Evolutionary conservation across 345 rosid genomes (phyloP), one percentile per base, ranked within the genome.

Genomic region (Gossypium thurberi): DNA sequence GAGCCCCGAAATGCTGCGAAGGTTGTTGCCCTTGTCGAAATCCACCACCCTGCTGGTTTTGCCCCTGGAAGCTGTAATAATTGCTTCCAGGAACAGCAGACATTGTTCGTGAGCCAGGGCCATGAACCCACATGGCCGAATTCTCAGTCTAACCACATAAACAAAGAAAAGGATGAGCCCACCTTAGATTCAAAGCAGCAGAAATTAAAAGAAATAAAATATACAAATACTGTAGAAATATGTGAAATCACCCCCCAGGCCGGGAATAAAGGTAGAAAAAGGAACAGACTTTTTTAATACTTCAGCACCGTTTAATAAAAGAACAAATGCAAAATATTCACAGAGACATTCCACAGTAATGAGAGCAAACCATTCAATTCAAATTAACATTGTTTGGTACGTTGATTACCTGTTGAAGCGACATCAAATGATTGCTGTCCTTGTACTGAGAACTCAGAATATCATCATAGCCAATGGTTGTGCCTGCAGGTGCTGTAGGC

Each of bases 1-100:
- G 89, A 10, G 85, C 79, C 18, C 97, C 91, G 10, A 86, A 89
- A 69, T 93, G 96, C 83, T 95, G 98, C 13, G 93, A 87, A 3
- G 93, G 86, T 70, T 90, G 97, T 77, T 93, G 98, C 42, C 85
- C 97, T 84, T 95, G 97, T 9, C 98, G 88, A 75, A 82, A 89
- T 43, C 83, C 92, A 33, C 77, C 87, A 33, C 90, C 89, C 74
- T 90, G 97, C 81, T 91, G 98, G 74, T 85, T 88, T 77, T 95
- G 98, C 65, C 91, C 96, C 85, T 90, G 96, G 80, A 87, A 91
- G 88, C 87, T 84, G 88, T 88, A 89, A 82, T 92, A 92, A 44
- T 89, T 82, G 84, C 77, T 94, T 17, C 82, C 85, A 1, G 96
- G 97, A 60, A 87, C 87, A 28, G 86, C 90, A 43, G 89, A 80